Conservation (phyloP, 1,284 basidiomycete species). For the Ceratobasidium sp. region DNA sequence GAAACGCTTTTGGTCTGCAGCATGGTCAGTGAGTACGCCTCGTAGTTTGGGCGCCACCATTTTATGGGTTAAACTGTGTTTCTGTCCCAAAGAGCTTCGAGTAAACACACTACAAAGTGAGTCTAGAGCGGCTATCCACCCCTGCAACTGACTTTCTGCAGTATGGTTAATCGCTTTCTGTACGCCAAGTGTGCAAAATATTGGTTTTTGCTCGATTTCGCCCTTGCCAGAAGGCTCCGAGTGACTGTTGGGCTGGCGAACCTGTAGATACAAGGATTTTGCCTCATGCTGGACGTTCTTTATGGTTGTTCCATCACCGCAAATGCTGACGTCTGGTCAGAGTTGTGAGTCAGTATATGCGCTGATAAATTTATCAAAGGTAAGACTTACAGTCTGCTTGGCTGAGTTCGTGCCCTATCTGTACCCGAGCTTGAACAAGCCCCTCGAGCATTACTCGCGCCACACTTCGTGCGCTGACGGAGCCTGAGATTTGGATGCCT, state of each 20-base stretch:
- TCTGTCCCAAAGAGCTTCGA: not conserved
- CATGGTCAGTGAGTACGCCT: slow-evolving; percentile 21
- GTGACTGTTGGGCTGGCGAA: not conserved
- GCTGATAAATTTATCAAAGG: not conserved
- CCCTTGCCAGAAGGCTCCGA: not conserved
- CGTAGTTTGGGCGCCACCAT: not conserved
- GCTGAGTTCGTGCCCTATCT: not conserved
- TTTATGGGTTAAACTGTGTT: not conserved
- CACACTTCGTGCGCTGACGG: slow-evolving; percentile 7
- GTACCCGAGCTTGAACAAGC: slow-evolving; percentile 6
- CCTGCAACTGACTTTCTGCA: not conserved
- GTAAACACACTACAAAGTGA: not conserved
- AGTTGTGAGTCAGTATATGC: not conserved
- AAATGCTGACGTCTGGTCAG: not conserved
- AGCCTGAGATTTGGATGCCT: not conserved
- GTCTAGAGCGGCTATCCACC: slow-evolving; percentile 1
- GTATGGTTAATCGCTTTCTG: slow-evolving; percentile 17
- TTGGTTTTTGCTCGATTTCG: not conserved
- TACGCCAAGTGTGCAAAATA: not conserved
- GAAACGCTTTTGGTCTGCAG: not conserved
- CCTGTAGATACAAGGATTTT: not conserved
- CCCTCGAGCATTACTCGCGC: not conserved
- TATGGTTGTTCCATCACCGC: slow-evolving; percentile 6
- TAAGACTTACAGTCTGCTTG: not conserved
- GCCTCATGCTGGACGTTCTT: slow-evolving; percentile 27